Conservation (phyloP, 1,139 yeast species). For the Suhomyces coccinellae region DNA sequence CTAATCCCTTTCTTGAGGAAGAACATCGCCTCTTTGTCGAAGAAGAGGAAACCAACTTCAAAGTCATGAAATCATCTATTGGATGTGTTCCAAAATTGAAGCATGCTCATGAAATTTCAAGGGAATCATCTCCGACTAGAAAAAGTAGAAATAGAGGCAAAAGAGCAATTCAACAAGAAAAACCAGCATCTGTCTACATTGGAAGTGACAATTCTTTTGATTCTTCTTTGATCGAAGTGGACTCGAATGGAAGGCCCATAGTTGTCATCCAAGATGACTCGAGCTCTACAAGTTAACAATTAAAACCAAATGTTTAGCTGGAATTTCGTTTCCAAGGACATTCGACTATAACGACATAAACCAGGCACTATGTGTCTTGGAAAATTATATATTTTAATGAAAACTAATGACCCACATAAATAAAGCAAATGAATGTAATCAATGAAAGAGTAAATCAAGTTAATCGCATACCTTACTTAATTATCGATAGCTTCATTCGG, state of each 20-base stretch:
- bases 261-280: background rate
- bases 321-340: no score
- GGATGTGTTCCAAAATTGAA: background rate
- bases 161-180: background rate
- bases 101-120: background rate
- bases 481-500: no score
- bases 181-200: background rate
- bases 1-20: slow-evolving; percentile 4
- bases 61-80: background rate
- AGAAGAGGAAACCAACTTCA: background rate
- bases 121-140: background rate
- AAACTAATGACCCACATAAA: no score
- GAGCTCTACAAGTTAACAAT: background rate
- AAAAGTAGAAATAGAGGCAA: background rate
- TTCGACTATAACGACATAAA: no score
- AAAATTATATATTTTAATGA: no score
- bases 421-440: no score
- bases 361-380: no score
- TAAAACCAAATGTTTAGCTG: no score
- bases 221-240: slow-evolving; percentile 4
- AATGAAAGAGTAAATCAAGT: no score
- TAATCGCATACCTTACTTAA: no score
- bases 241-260: background rate
- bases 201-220: slow-evolving; percentile 3
- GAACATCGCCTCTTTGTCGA: background rate